Percentiles rank a stretch among this genome's conserved stretches.
Conservation (phyloP, 208 protist genomes). For the Acanthamoeba castellanii region DNA sequence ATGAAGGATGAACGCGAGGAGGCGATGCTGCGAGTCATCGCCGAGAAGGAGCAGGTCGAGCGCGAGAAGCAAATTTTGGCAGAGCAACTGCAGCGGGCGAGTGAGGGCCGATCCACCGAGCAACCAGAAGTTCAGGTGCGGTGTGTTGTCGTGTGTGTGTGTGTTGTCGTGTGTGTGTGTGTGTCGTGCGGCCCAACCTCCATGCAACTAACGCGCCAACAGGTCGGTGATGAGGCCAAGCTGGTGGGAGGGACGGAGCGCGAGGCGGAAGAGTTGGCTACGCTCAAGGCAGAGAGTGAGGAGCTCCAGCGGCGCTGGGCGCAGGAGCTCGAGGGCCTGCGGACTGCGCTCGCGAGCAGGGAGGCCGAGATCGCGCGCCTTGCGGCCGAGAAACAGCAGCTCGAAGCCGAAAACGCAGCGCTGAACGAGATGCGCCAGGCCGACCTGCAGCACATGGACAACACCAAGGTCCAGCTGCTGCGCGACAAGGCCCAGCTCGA, state of each 20-base stretch:
- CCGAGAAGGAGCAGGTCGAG: background rate
- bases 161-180: background rate
- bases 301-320: background rate
- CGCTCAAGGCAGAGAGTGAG: background rate
- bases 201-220: too few relatives aligned
- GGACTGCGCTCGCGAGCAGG: background rate
- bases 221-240: background rate
- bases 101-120: background rate
- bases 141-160: too few relatives aligned
- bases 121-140: background rate
- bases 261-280: background rate
- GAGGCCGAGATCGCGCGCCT: background rate
- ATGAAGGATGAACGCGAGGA: conserved; percentile 49
- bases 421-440: background rate
- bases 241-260: background rate
- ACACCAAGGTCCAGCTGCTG: background rate
- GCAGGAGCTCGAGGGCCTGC: background rate
- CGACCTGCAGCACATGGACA: background rate
- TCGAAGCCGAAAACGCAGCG: conserved; percentile 16
- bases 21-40: background rate
- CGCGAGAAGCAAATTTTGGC: background rate
- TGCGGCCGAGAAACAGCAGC: background rate
- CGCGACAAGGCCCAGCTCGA: background rate
- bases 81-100: background rate
- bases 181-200: background rate